A percentile compares a stretch with the other conserved stretches of the same genome.
phyloP scores from a whole-genome alignment of 768 basidiomycete genomes.

The Nidula microcarpa region DNA sequence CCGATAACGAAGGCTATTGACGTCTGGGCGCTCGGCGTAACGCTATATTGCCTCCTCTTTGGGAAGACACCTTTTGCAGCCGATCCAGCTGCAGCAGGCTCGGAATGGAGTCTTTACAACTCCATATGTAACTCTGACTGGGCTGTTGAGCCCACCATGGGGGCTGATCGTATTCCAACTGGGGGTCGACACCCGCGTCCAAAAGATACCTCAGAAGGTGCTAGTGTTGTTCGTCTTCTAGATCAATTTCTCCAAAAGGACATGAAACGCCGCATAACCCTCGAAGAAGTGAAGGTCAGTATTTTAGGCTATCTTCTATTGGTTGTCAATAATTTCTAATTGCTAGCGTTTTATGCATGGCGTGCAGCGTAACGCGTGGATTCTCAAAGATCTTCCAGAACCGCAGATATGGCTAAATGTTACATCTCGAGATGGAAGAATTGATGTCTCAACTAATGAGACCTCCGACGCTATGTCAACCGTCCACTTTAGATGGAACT shows the following conservation, averaged over 20 bases:
- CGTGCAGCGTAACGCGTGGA: slow-evolving; percentile 58
- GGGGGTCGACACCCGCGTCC: slow-evolving; percentile 51
- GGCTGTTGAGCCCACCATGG: slow-evolving; percentile 65
- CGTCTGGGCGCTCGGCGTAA: slow-evolving; percentile 97
- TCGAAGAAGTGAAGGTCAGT: slow-evolving; percentile 77
- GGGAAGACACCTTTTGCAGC: slow-evolving; percentile 74
- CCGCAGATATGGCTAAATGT: slow-evolving; percentile 64
- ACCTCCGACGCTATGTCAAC: slow-evolving; percentile 69
- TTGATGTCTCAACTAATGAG: slow-evolving; percentile 70
- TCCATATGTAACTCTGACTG: slow-evolving; percentile 79
- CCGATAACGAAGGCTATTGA: slow-evolving; percentile 92
- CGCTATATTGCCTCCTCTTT: slow-evolving; percentile 91
- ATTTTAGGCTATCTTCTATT: slow-evolving; percentile 8
- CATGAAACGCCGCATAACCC: slow-evolving; percentile 63
- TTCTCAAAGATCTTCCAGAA: slow-evolving; percentile 63
- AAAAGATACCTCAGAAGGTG: slow-evolving; percentile 46
- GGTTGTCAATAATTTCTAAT: neutral
- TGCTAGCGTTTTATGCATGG: neutral
- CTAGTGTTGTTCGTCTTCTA: slow-evolving; percentile 67
- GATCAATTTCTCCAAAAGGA: slow-evolving; percentile 81
- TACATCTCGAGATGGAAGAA: slow-evolving; percentile 30
- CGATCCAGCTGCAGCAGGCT: slow-evolving; percentile 18
- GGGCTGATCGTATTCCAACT: slow-evolving; percentile 60
- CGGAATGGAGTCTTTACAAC: slow-evolving; percentile 75
- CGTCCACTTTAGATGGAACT: slow-evolving; percentile 61